phyloP scores from a whole-genome alignment of 176 grass and related monocot species.

The Bonia amplexicaulis region DNA sequence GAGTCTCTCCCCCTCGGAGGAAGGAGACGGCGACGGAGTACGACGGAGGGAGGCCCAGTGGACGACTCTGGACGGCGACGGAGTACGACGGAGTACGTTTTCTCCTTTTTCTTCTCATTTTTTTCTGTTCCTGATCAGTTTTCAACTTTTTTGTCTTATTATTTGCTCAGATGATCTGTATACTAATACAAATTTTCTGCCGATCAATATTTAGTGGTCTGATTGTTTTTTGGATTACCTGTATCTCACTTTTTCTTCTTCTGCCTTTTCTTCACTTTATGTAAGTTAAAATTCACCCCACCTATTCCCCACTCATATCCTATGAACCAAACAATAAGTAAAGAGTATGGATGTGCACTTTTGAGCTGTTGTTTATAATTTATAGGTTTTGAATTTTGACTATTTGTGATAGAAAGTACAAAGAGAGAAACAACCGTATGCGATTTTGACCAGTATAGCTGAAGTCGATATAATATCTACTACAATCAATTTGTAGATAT shows the following conservation, averaged over 20 bases:
- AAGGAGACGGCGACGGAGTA: slow-evolving; percentile 5
- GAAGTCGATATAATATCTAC: too few relatives aligned
- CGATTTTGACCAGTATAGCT: too few relatives aligned
- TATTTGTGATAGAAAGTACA: too few relatives aligned
- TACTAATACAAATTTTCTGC: neutral
- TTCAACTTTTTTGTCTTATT: neutral
- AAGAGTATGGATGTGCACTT: too few relatives aligned
- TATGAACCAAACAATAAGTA: too few relatives aligned
- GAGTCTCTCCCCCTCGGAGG: neutral
- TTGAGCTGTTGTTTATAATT: too few relatives aligned
- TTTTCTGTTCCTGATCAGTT: neutral
- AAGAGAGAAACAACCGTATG: too few relatives aligned
- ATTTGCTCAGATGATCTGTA: neutral
- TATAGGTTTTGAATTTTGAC: too few relatives aligned
- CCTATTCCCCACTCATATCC: too few relatives aligned
- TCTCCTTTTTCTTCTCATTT: neutral
- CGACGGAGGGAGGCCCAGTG: slow-evolving; percentile 1
- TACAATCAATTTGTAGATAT: too few relatives aligned
- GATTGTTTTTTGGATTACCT: neutral
- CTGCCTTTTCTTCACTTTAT: too few relatives aligned
- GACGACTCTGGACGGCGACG: slow-evolving; percentile 28
- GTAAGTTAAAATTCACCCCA: too few relatives aligned
- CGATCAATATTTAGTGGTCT: neutral
- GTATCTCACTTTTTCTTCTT: neutral
- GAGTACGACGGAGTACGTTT: slow-evolving; percentile 1